These are phyloP conservation scores for Cutaneotrichosporon sp. DNA, from an alignment of 1,284 basidiomycete species.

Conservation along the genomic window DNA sequence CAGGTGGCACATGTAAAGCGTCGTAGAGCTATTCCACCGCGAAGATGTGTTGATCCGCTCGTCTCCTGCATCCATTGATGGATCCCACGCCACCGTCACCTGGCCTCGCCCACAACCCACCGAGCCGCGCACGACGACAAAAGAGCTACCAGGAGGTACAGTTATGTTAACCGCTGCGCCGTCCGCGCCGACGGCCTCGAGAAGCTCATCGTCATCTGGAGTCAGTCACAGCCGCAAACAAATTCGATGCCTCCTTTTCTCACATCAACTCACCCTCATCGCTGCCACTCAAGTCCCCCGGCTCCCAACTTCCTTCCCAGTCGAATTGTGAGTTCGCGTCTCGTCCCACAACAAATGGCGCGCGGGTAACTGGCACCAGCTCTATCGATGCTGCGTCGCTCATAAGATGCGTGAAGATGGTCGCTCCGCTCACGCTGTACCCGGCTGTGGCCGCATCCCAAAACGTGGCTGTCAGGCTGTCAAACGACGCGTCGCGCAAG, in stretches of 20 bases:
- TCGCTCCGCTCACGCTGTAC: neutral
- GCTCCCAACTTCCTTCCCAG: neutral
- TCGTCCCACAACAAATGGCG: neutral
- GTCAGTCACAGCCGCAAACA: no score
- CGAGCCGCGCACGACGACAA: neutral
- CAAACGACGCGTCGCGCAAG: neutral
- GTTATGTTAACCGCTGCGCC: neutral
- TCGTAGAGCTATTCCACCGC: no score
- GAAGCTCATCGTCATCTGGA: neutral
- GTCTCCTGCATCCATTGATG: neutral
- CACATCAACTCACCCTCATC: neutral
- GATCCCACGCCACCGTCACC: neutral
- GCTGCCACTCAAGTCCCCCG: neutral
- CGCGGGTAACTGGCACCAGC: neutral
- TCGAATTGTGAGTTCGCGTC: neutral
- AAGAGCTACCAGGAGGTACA: neutral
- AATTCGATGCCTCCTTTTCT: no score
- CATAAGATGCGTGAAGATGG: neutral
- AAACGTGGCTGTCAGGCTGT: neutral
- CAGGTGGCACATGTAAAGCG: neutral
- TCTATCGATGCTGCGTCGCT: neutral
- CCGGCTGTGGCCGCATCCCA: neutral
- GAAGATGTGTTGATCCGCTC: neutral
- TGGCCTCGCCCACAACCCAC: neutral
- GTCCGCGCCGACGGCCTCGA: neutral